A percentile compares a stretch with the other conserved stretches of the same genome.
Conservation (phyloP, 495 filamentous ascomycete genomes). For the Penicillium pancosmium region DNA sequence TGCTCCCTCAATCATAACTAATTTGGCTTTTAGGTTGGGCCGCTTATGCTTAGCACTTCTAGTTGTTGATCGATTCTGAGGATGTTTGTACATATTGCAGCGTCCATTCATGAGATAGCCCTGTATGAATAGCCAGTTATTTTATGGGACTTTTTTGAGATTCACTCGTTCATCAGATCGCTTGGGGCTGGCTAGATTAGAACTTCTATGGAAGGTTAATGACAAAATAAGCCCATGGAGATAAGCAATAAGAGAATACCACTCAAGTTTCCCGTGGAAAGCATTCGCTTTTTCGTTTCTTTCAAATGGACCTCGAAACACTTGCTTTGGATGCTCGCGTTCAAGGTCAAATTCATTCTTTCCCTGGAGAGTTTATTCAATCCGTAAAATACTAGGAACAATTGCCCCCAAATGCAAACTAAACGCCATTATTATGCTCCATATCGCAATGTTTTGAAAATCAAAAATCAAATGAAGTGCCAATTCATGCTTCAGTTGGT, state of each 20-base stretch:
- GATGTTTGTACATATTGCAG: not conserved
- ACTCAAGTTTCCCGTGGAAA: too few relatives aligned
- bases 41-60: slow-evolving; percentile 57
- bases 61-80: not conserved
- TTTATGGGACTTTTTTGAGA: too few relatives aligned
- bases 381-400: not conserved
- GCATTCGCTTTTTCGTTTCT: too few relatives aligned
- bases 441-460: not conserved
- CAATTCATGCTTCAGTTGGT: slow-evolving; percentile 3
- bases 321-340: not conserved
- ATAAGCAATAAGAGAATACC: too few relatives aligned
- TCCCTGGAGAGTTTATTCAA: not conserved
- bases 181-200: too few relatives aligned
- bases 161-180: too few relatives aligned
- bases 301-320: too few relatives aligned
- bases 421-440: slow-evolving; percentile 12
- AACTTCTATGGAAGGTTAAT: too few relatives aligned
- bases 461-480: not conserved
- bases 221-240: too few relatives aligned
- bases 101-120: too few relatives aligned
- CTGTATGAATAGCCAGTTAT: too few relatives aligned
- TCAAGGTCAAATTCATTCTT: not conserved
- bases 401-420: not conserved
- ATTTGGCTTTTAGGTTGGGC: slow-evolving; percentile 57
- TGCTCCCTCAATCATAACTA: slow-evolving; percentile 14